Evolutionary conservation across 768 basidiomycete genomes (phyloP).

Genomic region (Boletus patriciae): DNA sequence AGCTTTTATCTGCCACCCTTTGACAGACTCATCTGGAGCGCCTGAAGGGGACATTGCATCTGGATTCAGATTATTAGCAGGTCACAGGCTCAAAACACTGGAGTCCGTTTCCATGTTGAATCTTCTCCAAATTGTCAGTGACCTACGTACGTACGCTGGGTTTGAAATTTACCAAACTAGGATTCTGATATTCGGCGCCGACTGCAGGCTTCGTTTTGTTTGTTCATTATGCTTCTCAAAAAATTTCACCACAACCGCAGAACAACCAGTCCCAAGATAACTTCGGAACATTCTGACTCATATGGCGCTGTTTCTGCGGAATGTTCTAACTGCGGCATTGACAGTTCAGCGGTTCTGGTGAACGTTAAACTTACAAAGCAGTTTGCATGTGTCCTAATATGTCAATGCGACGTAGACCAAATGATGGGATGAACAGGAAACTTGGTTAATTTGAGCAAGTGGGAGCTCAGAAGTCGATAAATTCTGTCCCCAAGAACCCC

Average conservation of each 20-base stretch:
- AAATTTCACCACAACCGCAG: not conserved
- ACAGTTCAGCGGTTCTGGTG: too few relatives aligned
- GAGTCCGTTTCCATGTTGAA: too few relatives aligned
- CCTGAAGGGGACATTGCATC: too few relatives aligned
- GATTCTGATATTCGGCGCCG: not conserved
- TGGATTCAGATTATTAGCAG: too few relatives aligned
- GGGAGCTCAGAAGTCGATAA: too few relatives aligned
- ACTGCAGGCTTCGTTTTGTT: not conserved
- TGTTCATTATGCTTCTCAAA: not conserved
- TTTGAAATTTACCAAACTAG: not conserved
- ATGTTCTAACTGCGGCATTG: not conserved
- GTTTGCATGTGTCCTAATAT: not conserved
- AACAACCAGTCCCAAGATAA: not conserved
- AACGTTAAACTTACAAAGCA: not conserved
- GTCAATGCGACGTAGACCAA: not conserved
- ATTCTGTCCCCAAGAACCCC: not conserved
- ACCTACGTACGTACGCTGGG: too few relatives aligned
- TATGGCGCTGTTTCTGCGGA: not conserved
- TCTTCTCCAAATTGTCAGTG: too few relatives aligned
- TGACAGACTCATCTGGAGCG: not conserved
- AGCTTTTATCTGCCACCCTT: too few relatives aligned
- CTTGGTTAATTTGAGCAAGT: too few relatives aligned
- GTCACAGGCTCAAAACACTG: too few relatives aligned
- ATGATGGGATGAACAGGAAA: not conserved
- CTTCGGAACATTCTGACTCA: not conserved